Percentiles rank a stretch among this genome's conserved stretches.
Evolutionary conservation across 331 rosid genomes (phyloP).

Genomic region (Ulmus americana): DNA sequence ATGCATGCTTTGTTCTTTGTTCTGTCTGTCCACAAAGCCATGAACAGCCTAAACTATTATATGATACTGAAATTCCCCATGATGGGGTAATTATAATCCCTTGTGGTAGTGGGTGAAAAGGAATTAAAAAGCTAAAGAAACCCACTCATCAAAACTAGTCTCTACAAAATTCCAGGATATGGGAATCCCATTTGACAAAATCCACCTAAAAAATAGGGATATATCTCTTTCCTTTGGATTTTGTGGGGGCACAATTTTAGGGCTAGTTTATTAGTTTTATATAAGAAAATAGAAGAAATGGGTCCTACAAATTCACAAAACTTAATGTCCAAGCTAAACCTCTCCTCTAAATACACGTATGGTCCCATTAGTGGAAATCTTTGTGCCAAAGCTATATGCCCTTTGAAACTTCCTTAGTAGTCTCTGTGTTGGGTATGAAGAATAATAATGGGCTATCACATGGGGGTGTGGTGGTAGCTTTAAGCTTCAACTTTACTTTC

Average conservation of each 20-base stretch:
- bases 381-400: slow-evolving; percentile 44
- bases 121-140: slow-evolving; percentile 42
- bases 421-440: slow-evolving; percentile 19
- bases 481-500: slow-evolving; percentile 37
- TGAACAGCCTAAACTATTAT: slow-evolving; percentile 21
- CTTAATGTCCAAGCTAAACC: slow-evolving; percentile 63
- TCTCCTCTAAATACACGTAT: slow-evolving; percentile 11
- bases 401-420: slow-evolving; percentile 54
- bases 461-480: slow-evolving; percentile 22
- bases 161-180: slow-evolving; percentile 34
- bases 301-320: slow-evolving; percentile 28
- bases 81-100: slow-evolving; percentile 69
- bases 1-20: slow-evolving; percentile 26
- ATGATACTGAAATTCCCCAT: slow-evolving; percentile 33
- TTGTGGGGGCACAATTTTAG: slow-evolving; percentile 64
- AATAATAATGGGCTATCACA: slow-evolving; percentile 42
- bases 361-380: slow-evolving; percentile 62
- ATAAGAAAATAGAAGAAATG: not conserved
- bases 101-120: slow-evolving; percentile 50
- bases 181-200: slow-evolving; percentile 39
- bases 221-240: slow-evolving; percentile 78
- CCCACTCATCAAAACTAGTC: slow-evolving; percentile 30
- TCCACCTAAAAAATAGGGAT: slow-evolving; percentile 53
- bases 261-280: not conserved
- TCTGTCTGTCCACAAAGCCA: slow-evolving; percentile 43